A percentile compares a stretch with the other conserved stretches of the same genome.
phyloP scores from a whole-genome alignment of 1,139 yeast genomes.

The Debaryomycetaceae sp. region DNA sequence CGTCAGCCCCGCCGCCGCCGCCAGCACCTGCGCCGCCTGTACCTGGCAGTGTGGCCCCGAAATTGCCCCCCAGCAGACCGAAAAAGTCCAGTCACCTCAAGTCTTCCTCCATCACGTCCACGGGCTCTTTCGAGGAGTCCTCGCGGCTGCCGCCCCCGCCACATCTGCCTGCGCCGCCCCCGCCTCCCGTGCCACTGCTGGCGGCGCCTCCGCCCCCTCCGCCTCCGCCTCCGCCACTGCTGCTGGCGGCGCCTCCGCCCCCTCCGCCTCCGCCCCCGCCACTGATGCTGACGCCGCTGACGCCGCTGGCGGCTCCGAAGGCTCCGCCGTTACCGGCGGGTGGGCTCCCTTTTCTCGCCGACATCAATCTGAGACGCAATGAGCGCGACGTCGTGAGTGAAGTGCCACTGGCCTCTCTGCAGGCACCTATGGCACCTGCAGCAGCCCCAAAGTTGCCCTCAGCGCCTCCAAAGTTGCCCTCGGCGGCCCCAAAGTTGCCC shows the following conservation, averaged over 20 bases:
- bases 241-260: slow-evolving; percentile 11
- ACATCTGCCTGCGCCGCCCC: slow-evolving; percentile 17
- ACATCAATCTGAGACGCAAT: slow-evolving; percentile 51
- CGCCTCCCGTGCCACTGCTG: slow-evolving; percentile 14
- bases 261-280: slow-evolving; percentile 11
- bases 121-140: slow-evolving; percentile 14
- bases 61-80: slow-evolving; percentile 28
- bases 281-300: slow-evolving; percentile 10
- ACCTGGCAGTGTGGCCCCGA: slow-evolving; percentile 26
- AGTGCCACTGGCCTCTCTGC: slow-evolving; percentile 1
- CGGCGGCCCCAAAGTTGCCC: slow-evolving; percentile 12
- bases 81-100: slow-evolving; percentile 30
- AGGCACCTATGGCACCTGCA: background rate
- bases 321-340: slow-evolving; percentile 15
- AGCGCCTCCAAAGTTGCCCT: slow-evolving; percentile 11
- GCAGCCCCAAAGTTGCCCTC: slow-evolving; percentile 11
- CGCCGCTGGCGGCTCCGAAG: slow-evolving; percentile 9
- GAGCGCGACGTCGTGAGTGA: slow-evolving; percentile 57
- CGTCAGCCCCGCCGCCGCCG: slow-evolving; percentile 15
- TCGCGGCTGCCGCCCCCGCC: slow-evolving; percentile 13
- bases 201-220: slow-evolving; percentile 16
- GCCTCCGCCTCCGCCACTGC: slow-evolving; percentile 14
- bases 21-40: slow-evolving; percentile 19
- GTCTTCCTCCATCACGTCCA: slow-evolving; percentile 15
- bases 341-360: slow-evolving; percentile 49